Percentiles rank a stretch among this genome's conserved stretches.
Evolutionary conservation across 1,284 basidiomycete genomes (phyloP).

Genomic region (Psilocybe mexicana): DNA sequence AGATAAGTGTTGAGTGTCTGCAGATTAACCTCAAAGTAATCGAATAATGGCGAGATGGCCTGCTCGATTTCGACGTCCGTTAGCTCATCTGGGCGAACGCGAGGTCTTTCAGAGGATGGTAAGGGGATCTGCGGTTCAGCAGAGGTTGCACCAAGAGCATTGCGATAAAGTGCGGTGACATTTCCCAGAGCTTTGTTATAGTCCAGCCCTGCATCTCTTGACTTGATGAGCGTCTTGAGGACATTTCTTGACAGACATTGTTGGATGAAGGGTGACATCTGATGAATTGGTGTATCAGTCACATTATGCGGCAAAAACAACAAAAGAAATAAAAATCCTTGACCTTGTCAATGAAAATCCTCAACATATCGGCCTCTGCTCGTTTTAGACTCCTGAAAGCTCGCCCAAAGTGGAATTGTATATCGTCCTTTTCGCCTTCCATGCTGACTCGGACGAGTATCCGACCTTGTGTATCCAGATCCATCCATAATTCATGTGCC

Average conservation of each 20-base stretch:
- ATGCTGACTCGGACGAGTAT: constrained; percentile 91
- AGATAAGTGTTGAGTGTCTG: constrained; percentile 90
- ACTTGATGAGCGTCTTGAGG: constrained; percentile 77
- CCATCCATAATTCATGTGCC: constrained; percentile 90
- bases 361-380: constrained; percentile 94
- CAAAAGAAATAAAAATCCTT: not conserved
- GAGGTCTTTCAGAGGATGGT: constrained; percentile 69
- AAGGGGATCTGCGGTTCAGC: constrained; percentile 80
- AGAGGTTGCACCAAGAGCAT: constrained; percentile 61
- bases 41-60: constrained; percentile 90
- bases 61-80: constrained; percentile 95
- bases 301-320: not conserved
- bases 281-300: not conserved
- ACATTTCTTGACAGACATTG: constrained; percentile 84
- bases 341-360: constrained; percentile 97
- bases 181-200: constrained; percentile 84
- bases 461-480: constrained; percentile 87
- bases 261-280: constrained; percentile 95
- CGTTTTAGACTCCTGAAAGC: constrained; percentile 95
- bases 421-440: constrained; percentile 98
- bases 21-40: constrained; percentile 95
- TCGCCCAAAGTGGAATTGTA: constrained; percentile 96
- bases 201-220: constrained; percentile 62
- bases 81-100: constrained; percentile 69
- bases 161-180: constrained; percentile 80